A percentile compares a stretch with the other conserved stretches of the same genome.
Conservation (phyloP, 2,329 filamentous ascomycete genomes). For the Aspergillus sp. region DNA sequence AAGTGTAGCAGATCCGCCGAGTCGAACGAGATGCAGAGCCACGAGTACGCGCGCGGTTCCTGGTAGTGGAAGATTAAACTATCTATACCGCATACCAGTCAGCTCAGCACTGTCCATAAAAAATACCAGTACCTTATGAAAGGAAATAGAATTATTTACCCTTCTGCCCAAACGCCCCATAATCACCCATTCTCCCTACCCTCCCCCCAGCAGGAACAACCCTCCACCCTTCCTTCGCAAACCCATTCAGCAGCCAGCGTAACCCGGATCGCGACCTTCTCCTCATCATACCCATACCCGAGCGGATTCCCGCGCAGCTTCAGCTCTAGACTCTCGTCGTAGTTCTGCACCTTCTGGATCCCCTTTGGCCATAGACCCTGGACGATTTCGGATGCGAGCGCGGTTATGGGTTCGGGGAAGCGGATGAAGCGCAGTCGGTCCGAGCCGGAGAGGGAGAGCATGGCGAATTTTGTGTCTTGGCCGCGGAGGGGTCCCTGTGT, state of each 20-base stretch:
- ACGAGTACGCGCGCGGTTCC: not conserved
- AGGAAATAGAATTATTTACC: not conserved
- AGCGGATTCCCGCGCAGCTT: conserved; percentile 11
- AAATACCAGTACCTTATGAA: not conserved
- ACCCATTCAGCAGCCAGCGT: not conserved
- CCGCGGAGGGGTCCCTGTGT: not conserved
- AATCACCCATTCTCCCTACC: not conserved
- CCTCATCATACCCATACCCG: not conserved
- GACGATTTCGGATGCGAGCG: conserved; percentile 3
- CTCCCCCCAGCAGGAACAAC: not conserved
- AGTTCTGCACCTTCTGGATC: conserved; percentile 2
- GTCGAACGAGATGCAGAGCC: conserved; percentile 11
- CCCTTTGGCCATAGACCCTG: conserved; percentile 3
- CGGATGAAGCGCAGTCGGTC: conserved; percentile 7
- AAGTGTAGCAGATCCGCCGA: conserved; percentile 3
- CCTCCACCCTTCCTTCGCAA: conserved; percentile 9
- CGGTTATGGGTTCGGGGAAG: conserved; percentile 3
- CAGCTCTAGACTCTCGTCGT: conserved; percentile 3
- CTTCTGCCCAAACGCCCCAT: not conserved
- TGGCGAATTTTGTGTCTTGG: not conserved
- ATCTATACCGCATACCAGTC: too few species aligned
- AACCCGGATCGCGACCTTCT: conserved; percentile 4
- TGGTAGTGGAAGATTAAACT: conserved; percentile 3
- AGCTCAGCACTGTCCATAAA: too few species aligned
- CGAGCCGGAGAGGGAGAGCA: not conserved